Percentiles rank a stretch among this genome's conserved stretches.
These are phyloP conservation scores for Penicillium verhagenii DNA, from an alignment of 495 filamentous ascomycete species.

Conservation along the genomic window DNA sequence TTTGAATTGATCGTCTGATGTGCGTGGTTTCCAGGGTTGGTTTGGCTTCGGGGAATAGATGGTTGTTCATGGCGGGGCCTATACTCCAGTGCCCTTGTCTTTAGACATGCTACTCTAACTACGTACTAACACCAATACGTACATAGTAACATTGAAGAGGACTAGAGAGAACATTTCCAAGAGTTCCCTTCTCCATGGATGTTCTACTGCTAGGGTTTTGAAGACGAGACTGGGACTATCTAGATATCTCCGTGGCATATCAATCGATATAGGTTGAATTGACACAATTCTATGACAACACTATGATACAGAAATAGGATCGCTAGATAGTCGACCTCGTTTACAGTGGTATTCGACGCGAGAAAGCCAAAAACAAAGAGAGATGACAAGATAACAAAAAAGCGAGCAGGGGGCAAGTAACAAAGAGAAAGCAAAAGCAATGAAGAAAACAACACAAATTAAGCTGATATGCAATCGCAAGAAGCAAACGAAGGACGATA, in stretches of 20 bases:
- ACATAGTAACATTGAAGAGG: too few relatives aligned
- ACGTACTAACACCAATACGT: too few relatives aligned
- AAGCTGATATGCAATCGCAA: conserved; percentile 6
- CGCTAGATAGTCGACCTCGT: conserved; percentile 9
- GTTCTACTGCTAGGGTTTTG: too few relatives aligned
- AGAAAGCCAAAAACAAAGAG: conserved; percentile 9
- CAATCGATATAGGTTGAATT: background rate
- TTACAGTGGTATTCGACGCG: conserved; percentile 22
- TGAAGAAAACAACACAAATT: conserved; percentile 2
- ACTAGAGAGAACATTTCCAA: too few relatives aligned
- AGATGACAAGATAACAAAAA: conserved; percentile 8
- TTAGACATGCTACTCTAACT: too few relatives aligned
- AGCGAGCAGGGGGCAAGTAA: too few relatives aligned
- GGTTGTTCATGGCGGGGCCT: too few relatives aligned
- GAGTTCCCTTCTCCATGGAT: too few relatives aligned
- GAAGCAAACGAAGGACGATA: conserved; percentile 5
- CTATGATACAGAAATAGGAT: conserved; percentile 14
- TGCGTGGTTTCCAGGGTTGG: too few relatives aligned
- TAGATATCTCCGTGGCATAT: background rate
- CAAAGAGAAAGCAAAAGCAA: conserved; percentile 1
- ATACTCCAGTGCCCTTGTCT: too few relatives aligned
- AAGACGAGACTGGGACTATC: background rate
- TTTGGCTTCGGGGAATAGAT: background rate
- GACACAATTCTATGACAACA: background rate
- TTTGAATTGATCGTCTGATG: background rate